A percentile compares a stretch with the other conserved stretches of the same genome.
These are phyloP conservation scores for Nakazawaea anatomiae DNA, from an alignment of 805 yeast species.

Conservation along the genomic window DNA sequence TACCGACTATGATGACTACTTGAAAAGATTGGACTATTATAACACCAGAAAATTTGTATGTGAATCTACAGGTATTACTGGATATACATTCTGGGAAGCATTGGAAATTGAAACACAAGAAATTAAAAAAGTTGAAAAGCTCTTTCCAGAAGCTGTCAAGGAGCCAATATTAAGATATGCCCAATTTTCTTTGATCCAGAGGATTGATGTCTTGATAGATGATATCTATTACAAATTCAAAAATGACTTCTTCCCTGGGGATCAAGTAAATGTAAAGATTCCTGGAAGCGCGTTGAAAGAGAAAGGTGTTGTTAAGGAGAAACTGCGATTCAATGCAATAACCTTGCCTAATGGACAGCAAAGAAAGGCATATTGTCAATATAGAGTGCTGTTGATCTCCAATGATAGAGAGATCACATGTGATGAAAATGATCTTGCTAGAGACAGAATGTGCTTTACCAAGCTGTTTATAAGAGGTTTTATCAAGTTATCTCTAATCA, in stretches of 20 bases:
- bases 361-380: slow-evolving; percentile 50
- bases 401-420: slow-evolving; percentile 55
- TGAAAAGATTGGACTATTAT: slow-evolving; percentile 68
- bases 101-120: slow-evolving; percentile 65
- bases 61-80: slow-evolving; percentile 92
- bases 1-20: slow-evolving; percentile 64
- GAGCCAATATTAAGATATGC: slow-evolving; percentile 86
- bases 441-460: slow-evolving; percentile 85
- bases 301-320: slow-evolving; percentile 72
- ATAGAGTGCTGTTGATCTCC: slow-evolving; percentile 54
- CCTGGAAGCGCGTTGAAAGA: slow-evolving; percentile 33
- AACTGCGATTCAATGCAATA: slow-evolving; percentile 65
- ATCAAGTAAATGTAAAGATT: slow-evolving; percentile 58
- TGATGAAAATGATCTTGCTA: slow-evolving; percentile 63
- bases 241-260: slow-evolving; percentile 88
- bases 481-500: slow-evolving; percentile 67
- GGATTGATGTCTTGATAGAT: slow-evolving; percentile 86
- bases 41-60: slow-evolving; percentile 79
- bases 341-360: slow-evolving; percentile 28
- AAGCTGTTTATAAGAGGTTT: slow-evolving; percentile 89
- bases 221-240: slow-evolving; percentile 74
- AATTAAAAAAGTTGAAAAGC: slow-evolving; percentile 59
- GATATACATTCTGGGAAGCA: slow-evolving; percentile 89
- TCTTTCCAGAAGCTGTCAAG: slow-evolving; percentile 86
- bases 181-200: slow-evolving; percentile 74